phyloP scores from a whole-genome alignment of 495 filamentous ascomycete genomes.

The Podospora australis region DNA sequence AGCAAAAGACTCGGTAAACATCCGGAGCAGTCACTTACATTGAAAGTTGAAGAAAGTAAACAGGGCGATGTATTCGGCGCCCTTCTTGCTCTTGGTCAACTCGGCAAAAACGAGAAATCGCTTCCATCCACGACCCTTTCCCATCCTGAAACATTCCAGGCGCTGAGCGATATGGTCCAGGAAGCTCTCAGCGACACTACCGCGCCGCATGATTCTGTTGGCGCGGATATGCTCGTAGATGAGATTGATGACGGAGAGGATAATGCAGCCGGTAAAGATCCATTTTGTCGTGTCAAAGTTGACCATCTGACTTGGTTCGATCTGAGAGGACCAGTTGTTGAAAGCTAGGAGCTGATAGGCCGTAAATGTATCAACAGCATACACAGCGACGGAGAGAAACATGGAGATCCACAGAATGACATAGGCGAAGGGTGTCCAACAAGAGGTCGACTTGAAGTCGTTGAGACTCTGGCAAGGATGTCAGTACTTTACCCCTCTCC shows the following conservation, averaged over 20 bases:
- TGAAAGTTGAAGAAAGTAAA: conserved; percentile 95
- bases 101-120: conserved; percentile 89
- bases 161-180: conserved; percentile 79
- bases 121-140: conserved; percentile 63
- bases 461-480: conserved; percentile 61
- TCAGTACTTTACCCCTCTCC: conserved; percentile 5
- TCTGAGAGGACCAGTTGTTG: conserved; percentile 55
- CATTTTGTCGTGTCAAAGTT: conserved; percentile 67
- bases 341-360: conserved; percentile 85
- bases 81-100: conserved; percentile 86
- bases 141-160: conserved; percentile 68
- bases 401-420: conserved; percentile 74
- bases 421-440: conserved; percentile 73
- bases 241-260: conserved; percentile 74
- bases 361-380: conserved; percentile 85
- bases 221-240: conserved; percentile 71
- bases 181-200: conserved; percentile 85
- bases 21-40: too few species aligned
- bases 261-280: conserved; percentile 87
- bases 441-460: conserved; percentile 80
- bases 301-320: conserved; percentile 40
- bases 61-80: conserved; percentile 82
- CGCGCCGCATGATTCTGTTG: conserved; percentile 67
- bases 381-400: conserved; percentile 73
- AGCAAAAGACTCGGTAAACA: too few species aligned